Conservation (phyloP, 768 basidiomycete genomes). For the Mycena vulgaris region DNA sequence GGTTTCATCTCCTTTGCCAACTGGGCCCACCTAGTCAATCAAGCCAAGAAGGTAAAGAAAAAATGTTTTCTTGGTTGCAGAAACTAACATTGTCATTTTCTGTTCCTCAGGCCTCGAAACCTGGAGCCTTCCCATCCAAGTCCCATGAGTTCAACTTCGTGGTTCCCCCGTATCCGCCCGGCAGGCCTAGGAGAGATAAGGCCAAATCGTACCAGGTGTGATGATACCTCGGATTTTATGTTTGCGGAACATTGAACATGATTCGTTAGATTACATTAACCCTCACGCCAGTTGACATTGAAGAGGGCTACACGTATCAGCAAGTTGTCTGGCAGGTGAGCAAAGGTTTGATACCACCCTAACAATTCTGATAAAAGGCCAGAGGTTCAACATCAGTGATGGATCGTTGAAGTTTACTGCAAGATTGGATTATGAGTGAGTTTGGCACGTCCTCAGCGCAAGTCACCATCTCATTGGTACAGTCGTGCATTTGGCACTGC, state of each 20-base stretch:
- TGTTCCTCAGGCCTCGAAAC: background rate
- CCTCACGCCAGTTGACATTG: conserved; percentile 11
- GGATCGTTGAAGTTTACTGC: background rate
- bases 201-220: background rate
- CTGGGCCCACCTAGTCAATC: background rate
- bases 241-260: background rate
- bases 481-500: conserved; percentile 13
- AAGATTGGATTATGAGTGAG: conserved; percentile 7
- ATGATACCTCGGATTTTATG: background rate
- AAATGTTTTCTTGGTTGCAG: background rate
- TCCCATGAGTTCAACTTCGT: conserved; percentile 6
- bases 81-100: background rate
- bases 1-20: background rate
- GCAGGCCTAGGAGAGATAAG: background rate
- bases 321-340: conserved; percentile 15
- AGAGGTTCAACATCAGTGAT: conserved; percentile 6
- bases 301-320: conserved; percentile 2
- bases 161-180: background rate
- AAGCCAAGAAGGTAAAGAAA: conserved; percentile 12
- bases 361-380: background rate
- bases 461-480: background rate
- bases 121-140: background rate
- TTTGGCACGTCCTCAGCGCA: background rate
- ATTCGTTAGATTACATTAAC: conserved; percentile 11
- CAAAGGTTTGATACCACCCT: background rate